Percentiles rank a stretch among this genome's conserved stretches.
phyloP scores from a whole-genome alignment of 2,329 filamentous ascomycete species.

The Sporothrix variecibatus region DNA sequence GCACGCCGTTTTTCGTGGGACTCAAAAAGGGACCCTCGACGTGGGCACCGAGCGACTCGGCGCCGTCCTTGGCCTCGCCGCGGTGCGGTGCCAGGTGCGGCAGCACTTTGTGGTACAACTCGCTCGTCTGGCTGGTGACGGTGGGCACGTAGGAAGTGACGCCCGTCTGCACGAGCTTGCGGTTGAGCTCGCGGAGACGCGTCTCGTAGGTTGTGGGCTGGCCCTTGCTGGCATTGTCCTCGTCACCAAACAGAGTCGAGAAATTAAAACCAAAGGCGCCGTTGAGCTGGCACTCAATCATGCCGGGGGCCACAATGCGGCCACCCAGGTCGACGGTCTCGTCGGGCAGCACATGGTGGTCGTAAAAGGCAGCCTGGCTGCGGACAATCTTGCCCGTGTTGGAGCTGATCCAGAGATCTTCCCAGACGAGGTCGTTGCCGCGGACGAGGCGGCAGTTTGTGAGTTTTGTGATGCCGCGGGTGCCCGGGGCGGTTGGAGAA shows the following conservation, averaged over 20 bases:
- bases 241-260: slow-evolving; percentile 70
- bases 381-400: slow-evolving; percentile 77
- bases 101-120: slow-evolving; percentile 79
- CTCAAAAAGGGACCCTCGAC: slow-evolving; percentile 88
- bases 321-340: slow-evolving; percentile 76
- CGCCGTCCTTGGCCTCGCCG: slow-evolving; percentile 62
- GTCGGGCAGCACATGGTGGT: slow-evolving; percentile 69
- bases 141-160: slow-evolving; percentile 89
- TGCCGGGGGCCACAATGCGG: slow-evolving; percentile 79
- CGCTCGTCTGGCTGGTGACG: slow-evolving; percentile 75
- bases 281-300: slow-evolving; percentile 92
- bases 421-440: slow-evolving; percentile 65
- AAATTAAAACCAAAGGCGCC: slow-evolving; percentile 94
- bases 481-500: slow-evolving; percentile 41
- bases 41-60: slow-evolving; percentile 83
- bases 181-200: slow-evolving; percentile 71
- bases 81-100: slow-evolving; percentile 77
- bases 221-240: not conserved
- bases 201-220: slow-evolving; percentile 63
- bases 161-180: slow-evolving; percentile 70
- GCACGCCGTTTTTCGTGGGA: slow-evolving; percentile 81
- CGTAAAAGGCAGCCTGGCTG: slow-evolving; percentile 68
- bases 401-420: slow-evolving; percentile 89
- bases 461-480: slow-evolving; percentile 74
- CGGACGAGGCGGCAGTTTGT: slow-evolving; percentile 82